Base-by-base conservation (phyloP, 768 basidiomycete genomes). In the Paxillus rubicundulus region DNA sequence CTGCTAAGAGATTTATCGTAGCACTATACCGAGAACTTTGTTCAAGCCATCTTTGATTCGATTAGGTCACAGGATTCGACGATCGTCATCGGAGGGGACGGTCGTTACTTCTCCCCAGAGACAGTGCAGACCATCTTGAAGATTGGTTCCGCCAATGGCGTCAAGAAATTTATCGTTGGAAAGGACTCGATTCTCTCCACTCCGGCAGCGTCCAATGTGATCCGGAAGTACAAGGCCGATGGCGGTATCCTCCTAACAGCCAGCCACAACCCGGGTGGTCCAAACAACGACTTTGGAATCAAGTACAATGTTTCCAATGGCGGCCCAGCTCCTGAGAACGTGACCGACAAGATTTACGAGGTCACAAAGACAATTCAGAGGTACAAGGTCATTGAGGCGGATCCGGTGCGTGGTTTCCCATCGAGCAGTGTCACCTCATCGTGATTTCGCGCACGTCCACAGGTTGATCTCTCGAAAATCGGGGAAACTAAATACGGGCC, bases 1-100 rank as follows among this genome's bases (percentile, higher is more conserved):
- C 16, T 42, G 50, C 66, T 67, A 55, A 64, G 63, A 54, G 39
- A 45, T 49, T n/a, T 30, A 55, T 32, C 51, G 49, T 49, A 94
- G 92, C 86, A 98, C 77, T 99, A 98, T 76, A 99, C 97, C 41
- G 97, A 98, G 75, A 99, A 98, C 79, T 99, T 99, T 62, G 70
- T 98, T 52, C 96, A 98, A 72, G 74, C 96, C 60, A 99, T 93
- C 77, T 81, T 95, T 64, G 84, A 90, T 71, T 90, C 95, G 49
- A 91, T 98, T 72, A 82, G 87, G 6, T 81, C 84, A 45, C 72
- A 87, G 55, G 92, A 82, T 27, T 75, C 84, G 49, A 93, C 94
- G 14, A 78, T 98, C 61, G 97, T 98, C 65, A 83, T 99, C 63
- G 96, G 97, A 45, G 97, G 97, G 50, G 97, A 99, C 70, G 97